A percentile compares a stretch with the other conserved stretches of the same genome.
These are phyloP conservation scores for Dentipellis fragilis DNA, from an alignment of 768 basidiomycete genomes.

Conservation along the genomic window DNA sequence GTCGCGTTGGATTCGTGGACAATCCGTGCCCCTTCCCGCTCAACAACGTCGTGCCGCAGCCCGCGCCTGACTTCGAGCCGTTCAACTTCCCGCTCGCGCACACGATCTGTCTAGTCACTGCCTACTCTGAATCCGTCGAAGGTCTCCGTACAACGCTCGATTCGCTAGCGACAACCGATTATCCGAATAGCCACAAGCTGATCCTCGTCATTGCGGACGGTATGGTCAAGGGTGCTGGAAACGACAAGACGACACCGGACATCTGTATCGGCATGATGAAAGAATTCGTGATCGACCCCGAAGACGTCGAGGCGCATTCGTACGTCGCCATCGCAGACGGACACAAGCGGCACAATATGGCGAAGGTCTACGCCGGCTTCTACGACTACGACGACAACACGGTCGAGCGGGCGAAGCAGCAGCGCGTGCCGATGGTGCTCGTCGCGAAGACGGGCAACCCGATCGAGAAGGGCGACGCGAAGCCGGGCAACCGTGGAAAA, in stretches of 20 bases:
- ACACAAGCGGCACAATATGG: slow-evolving; percentile 99
- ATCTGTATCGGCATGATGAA: slow-evolving; percentile 97
- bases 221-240: slow-evolving; percentile 95
- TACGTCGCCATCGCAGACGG: slow-evolving; percentile 99
- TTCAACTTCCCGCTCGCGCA: slow-evolving; percentile 94
- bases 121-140: slow-evolving; percentile 95
- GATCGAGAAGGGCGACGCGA: slow-evolving; percentile 75
- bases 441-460: slow-evolving; percentile 96
- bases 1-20: slow-evolving; percentile 42
- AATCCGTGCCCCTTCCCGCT: slow-evolving; percentile 90
- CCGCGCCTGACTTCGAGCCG: slow-evolving; percentile 83
- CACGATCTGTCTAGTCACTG: slow-evolving; percentile 93
- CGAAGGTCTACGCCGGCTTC: slow-evolving; percentile 95
- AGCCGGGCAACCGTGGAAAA: slow-evolving; percentile 98
- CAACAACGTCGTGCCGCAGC: slow-evolving; percentile 84
- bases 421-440: slow-evolving; percentile 90
- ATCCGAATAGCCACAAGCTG: slow-evolving; percentile 94
- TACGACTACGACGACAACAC: slow-evolving; percentile 92
- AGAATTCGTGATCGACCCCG: slow-evolving; percentile 69
- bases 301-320: slow-evolving; percentile 87
- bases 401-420: slow-evolving; percentile 85
- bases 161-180: slow-evolving; percentile 95
- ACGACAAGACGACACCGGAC: slow-evolving; percentile 82
- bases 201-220: slow-evolving; percentile 96
- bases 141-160: slow-evolving; percentile 97